A percentile compares a stretch with the other conserved stretches of the same genome.
Evolutionary conservation across 73 alveolate genomes (phyloP).

Genomic region (Symbiodinium pilosum): DNA sequence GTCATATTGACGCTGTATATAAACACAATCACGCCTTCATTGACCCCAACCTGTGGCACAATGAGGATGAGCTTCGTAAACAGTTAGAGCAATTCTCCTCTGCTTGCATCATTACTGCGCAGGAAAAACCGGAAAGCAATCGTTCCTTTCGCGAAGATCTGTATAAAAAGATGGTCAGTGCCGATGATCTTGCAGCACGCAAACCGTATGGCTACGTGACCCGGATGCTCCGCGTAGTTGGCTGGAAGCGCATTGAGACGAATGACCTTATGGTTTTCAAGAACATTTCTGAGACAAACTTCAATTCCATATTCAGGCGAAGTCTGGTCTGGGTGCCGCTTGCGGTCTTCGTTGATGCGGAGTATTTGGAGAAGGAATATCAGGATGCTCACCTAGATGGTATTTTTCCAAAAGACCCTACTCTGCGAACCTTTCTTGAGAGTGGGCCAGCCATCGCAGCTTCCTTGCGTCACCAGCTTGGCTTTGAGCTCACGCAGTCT

Average conservation of each 20-base stretch:
- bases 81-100: background rate
- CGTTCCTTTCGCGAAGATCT: background rate
- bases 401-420: conserved; percentile 17
- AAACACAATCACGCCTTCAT: background rate
- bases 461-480: conserved; percentile 13
- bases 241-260: background rate
- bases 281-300: background rate
- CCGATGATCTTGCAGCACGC: background rate
- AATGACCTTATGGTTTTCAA: background rate
- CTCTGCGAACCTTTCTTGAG: background rate
- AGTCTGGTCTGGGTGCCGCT: background rate
- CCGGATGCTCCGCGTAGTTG: background rate
- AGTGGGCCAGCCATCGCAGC: conserved; percentile 8
- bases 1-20: background rate
- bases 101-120: background rate
- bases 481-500: background rate
- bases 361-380: background rate
- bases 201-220: background rate
- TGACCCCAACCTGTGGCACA: background rate
- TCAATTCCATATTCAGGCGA: background rate
- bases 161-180: background rate
- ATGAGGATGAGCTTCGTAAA: background rate
- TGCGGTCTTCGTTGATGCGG: background rate
- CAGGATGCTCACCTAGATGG: conserved; percentile 19
- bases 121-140: background rate